Conservation (phyloP, 2,329 filamentous ascomycete species). For the Dactylellina drechsleri region DNA sequence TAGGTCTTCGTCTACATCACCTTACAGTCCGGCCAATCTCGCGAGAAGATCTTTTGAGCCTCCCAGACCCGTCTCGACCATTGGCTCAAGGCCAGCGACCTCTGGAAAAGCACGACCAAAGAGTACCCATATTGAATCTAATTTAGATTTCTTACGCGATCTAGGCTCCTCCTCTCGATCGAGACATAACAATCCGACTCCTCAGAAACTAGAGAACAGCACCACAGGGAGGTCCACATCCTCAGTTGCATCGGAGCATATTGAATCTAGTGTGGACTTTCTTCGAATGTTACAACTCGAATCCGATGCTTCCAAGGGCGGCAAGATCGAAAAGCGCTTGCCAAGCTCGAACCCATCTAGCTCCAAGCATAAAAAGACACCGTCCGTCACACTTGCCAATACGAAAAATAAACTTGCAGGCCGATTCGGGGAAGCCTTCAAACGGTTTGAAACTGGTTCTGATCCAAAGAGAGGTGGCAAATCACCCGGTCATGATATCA, state of each 20-base stretch:
- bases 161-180: slow-evolving; percentile 70
- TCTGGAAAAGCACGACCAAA: slow-evolving; percentile 71
- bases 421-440: slow-evolving; percentile 92
- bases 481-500: slow-evolving; percentile 60
- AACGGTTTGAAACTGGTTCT: slow-evolving; percentile 76
- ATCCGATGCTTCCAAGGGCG: slow-evolving; percentile 66
- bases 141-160: slow-evolving; percentile 83
- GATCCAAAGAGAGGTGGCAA: slow-evolving; percentile 59
- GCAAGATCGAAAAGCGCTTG: slow-evolving; percentile 65
- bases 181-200: slow-evolving; percentile 59
- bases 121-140: slow-evolving; percentile 84
- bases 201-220: slow-evolving; percentile 60
- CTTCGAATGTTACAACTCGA: slow-evolving; percentile 77
- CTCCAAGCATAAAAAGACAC: slow-evolving; percentile 74
- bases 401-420: slow-evolving; percentile 84
- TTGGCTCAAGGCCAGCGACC: slow-evolving; percentile 69
- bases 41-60: slow-evolving; percentile 73
- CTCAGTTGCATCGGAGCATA: slow-evolving; percentile 64
- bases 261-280: slow-evolving; percentile 84
- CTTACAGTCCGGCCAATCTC: slow-evolving; percentile 76
- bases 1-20: slow-evolving; percentile 65
- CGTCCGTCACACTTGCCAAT: slow-evolving; percentile 47
- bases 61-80: slow-evolving; percentile 68
- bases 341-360: slow-evolving; percentile 78
- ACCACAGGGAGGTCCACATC: slow-evolving; percentile 58